These are phyloP conservation scores for Exophiala sp. DNA, from an alignment of 2,329 filamentous ascomycete species.

Conservation along the genomic window DNA sequence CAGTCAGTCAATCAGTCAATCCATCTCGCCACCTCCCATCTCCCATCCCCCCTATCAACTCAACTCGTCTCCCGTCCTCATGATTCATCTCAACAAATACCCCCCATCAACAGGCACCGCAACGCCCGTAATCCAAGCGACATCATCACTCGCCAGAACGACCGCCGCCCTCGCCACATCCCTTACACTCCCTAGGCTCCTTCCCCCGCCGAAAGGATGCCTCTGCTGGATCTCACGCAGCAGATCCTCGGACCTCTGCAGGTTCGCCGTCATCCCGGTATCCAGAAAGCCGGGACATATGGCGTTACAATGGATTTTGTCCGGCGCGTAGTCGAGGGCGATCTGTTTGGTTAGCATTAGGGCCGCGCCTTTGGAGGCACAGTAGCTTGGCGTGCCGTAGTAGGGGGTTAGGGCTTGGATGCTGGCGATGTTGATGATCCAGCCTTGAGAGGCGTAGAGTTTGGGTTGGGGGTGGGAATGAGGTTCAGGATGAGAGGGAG, in stretches of 20 bases:
- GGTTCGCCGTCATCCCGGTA: conserved; percentile 37
- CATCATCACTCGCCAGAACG: conserved; percentile 45
- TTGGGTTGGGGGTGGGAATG: too few species aligned
- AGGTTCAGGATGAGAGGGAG: too few species aligned
- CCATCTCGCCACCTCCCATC: too few species aligned
- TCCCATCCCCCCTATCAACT: too few species aligned
- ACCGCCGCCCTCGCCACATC: conserved; percentile 40
- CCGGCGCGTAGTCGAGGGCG: conserved; percentile 41
- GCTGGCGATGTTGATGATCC: conserved; percentile 42
- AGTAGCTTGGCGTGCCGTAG: conserved; percentile 33
- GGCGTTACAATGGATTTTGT: conserved; percentile 40
- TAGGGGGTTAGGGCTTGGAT: conserved; percentile 20
- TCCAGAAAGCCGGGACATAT: conserved; percentile 40
- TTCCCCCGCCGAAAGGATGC: conserved; percentile 20
- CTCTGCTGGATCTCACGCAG: conserved; percentile 12
- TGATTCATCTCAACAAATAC: conserved; percentile 29
- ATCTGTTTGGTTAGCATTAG: conserved; percentile 43
- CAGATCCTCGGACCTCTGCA: conserved; percentile 32
- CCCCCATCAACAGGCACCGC: conserved; percentile 45
- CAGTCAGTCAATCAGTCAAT: too few species aligned
- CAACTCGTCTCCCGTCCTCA: too few species aligned
- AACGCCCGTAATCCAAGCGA: conserved; percentile 42
- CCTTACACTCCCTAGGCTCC: conserved; percentile 21
- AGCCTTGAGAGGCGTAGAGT: conserved; percentile 14
- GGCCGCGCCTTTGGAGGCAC: conserved; percentile 45